A percentile compares a stretch with the other conserved stretches of the same genome.
Evolutionary conservation across 805 yeast genomes (phyloP).

Genomic region (Danielozyma ontarioensis): DNA sequence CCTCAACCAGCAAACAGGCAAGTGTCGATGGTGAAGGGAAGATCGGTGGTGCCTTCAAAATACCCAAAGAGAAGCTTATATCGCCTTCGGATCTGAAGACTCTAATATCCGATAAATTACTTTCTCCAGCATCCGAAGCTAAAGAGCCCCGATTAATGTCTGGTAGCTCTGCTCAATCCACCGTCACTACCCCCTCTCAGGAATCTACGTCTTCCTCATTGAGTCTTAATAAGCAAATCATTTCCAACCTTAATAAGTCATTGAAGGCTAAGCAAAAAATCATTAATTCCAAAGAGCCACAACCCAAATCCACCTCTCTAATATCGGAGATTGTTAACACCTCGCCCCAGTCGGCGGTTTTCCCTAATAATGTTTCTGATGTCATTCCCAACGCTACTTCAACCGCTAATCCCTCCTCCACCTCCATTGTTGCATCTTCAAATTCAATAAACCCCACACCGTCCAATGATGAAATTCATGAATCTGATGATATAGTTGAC

Average conservation of each 20-base stretch:
- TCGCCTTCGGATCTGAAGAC: neutral
- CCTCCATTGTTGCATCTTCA: too few relatives aligned
- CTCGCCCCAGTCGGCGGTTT: constrained; percentile 21
- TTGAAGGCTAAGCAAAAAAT: constrained; percentile 39
- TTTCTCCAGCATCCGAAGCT: neutral
- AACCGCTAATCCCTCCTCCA: neutral
- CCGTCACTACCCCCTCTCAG: constrained; percentile 1
- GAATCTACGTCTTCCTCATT: too few relatives aligned
- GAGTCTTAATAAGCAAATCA: constrained; percentile 24
- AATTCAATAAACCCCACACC: too few relatives aligned
- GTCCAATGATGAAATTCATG: too few relatives aligned
- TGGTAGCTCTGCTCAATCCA: neutral
- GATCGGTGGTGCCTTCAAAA: neutral
- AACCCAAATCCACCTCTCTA: constrained; percentile 28
- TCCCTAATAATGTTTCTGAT: constrained; percentile 4
- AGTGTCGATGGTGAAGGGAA: neutral
- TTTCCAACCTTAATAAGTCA: constrained; percentile 38
- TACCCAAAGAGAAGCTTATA: neutral
- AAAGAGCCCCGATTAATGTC: neutral
- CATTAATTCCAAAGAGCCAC: constrained; percentile 31
- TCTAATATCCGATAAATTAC: neutral
- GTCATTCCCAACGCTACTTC: neutral
- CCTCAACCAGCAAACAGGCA: neutral
- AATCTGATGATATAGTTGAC: too few relatives aligned
- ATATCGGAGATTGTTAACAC: constrained; percentile 33